Evolutionary conservation across 805 yeast species (phyloP), one percentile per base, ranked within the genome.

Genomic region (Schizosaccharomyces pombe): DNA sequence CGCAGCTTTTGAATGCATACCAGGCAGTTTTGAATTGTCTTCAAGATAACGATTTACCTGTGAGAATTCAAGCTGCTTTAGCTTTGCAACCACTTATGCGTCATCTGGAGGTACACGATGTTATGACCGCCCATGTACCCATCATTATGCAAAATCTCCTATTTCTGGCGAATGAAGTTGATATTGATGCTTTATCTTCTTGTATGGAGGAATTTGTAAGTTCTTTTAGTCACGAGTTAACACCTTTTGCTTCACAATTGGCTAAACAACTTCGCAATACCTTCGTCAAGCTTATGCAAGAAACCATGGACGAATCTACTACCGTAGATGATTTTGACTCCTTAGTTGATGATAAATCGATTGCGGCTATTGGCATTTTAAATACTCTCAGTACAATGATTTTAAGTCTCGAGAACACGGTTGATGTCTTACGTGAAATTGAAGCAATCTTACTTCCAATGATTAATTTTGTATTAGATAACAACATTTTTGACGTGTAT

Each of bases 201-300:
- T 95, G 89, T 5, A 85, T 89, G 81, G 97, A 89, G 70, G 95
- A 87, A 61, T 81, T 91, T 64, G 96, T 89, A 31, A 95, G 87
- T 63, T 77, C 76, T 56, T 91, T 82, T 66, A 75, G 94, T 4
- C 83, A 80, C 59, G 93, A 89, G 66, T 72, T 89, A 60, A 91
- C 86, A 57, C 97, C 98, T 16, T 89, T 84, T 65, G 89, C 94
- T 39, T 71, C 77, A n/a, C 80, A 81, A 56, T 67, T 82, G 55
- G 76, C 78, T 64, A 67, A 59, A 28, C 69, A 69, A 57, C 57
- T 71, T 60, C 40, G 55, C 57, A 29, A 58, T 53, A 95, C 89
- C 63, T 85, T 87, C 62, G 62, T 83, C 62, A 72, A 74, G 58
- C 64, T 85, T 29, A 82, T 87, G 1, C 68, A 71, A 52, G 95